Percentiles rank a stretch among this genome's conserved stretches.
Evolutionary conservation across 768 basidiomycete genomes (phyloP).

Genomic region (Crassisporium funariophilum): DNA sequence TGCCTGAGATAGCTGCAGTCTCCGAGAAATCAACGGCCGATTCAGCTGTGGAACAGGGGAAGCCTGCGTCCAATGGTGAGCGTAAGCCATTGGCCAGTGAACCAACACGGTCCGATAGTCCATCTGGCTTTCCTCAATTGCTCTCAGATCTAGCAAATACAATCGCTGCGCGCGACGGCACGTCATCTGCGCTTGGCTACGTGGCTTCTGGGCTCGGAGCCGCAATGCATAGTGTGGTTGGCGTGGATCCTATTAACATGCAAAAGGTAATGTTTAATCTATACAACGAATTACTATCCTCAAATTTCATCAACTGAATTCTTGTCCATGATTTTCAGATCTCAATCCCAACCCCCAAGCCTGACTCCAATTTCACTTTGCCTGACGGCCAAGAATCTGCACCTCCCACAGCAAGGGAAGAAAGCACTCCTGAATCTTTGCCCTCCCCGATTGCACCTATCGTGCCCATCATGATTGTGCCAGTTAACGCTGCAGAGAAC

Average conservation of each 20-base stretch:
- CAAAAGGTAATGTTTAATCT: constrained; percentile 34
- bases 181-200: constrained; percentile 38
- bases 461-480: constrained; percentile 40
- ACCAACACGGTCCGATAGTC: no score
- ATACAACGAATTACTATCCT: no score
- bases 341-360: constrained; percentile 31
- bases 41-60: constrained; percentile 11
- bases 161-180: constrained; percentile 39
- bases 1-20: constrained; percentile 2
- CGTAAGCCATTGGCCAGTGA: constrained; percentile 8
- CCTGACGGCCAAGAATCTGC: constrained; percentile 16
- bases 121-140: constrained; percentile 30
- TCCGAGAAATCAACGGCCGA: constrained; percentile 7
- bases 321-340: constrained; percentile 21
- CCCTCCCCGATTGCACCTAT: constrained; percentile 28
- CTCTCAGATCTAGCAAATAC: constrained; percentile 39
- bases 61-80: constrained; percentile 18
- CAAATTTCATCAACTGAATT: not conserved
- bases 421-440: constrained; percentile 1
- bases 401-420: constrained; percentile 5
- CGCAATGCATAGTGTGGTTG: constrained; percentile 38
- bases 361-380: constrained; percentile 22
- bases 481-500: constrained; percentile 43
- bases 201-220: constrained; percentile 43
- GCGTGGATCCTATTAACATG: constrained; percentile 41